Evolutionary conservation across 352 stramenopile species (phyloP).

Genomic region (Phytophthora palmivora): DNA sequence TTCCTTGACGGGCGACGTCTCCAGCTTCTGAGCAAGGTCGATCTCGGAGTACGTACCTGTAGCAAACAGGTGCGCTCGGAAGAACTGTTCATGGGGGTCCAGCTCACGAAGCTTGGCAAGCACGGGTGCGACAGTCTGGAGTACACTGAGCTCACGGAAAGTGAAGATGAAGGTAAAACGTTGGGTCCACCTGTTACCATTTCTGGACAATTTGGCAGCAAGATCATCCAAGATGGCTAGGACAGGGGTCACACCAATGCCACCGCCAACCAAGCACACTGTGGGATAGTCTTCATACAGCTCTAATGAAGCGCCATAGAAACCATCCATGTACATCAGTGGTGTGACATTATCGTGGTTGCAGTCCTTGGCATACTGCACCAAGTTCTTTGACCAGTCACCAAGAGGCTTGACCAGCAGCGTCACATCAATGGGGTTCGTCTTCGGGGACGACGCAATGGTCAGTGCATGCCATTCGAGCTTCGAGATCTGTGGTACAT

Average conservation of each 20-base stretch:
- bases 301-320: slow-evolving; percentile 56
- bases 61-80: slow-evolving; percentile 41
- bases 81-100: slow-evolving; percentile 47
- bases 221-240: slow-evolving; percentile 58
- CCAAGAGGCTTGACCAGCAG: slow-evolving; percentile 62
- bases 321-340: slow-evolving; percentile 62
- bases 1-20: slow-evolving; percentile 18
- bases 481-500: slow-evolving; percentile 60
- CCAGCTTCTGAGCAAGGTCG: slow-evolving; percentile 30
- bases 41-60: slow-evolving; percentile 34
- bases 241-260: slow-evolving; percentile 56
- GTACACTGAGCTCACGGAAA: slow-evolving; percentile 49
- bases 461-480: slow-evolving; percentile 67
- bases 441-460: slow-evolving; percentile 58
- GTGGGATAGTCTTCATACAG: slow-evolving; percentile 57
- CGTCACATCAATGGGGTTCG: slow-evolving; percentile 43
- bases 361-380: slow-evolving; percentile 52
- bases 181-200: slow-evolving; percentile 45
- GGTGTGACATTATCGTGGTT: slow-evolving; percentile 31
- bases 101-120: slow-evolving; percentile 44
- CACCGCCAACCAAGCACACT: slow-evolving; percentile 51
- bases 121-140: slow-evolving; percentile 39
- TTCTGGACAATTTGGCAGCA: slow-evolving; percentile 31
- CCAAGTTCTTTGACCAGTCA: slow-evolving; percentile 53
- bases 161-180: slow-evolving; percentile 50